Conservation (phyloP, 805 yeast genomes). For the Torulaspora indica region DNA sequence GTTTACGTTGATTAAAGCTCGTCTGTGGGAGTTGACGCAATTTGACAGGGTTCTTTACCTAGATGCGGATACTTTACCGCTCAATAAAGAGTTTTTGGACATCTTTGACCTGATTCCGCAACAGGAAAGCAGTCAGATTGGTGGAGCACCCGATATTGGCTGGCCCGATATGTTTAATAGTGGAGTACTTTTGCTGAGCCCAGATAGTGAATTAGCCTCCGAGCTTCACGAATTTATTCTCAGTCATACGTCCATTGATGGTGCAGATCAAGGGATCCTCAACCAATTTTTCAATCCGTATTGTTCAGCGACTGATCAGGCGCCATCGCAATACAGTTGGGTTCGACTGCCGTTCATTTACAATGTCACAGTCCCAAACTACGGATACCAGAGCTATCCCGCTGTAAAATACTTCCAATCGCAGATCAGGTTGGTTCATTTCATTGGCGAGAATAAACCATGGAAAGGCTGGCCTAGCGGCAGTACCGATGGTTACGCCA, state of each 20-base stretch:
- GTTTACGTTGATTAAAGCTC: conserved; percentile 48
- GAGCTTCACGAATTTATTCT: conserved; percentile 38
- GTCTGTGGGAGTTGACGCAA: conserved; percentile 44
- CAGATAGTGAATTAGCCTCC: conserved; percentile 42
- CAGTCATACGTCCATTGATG: conserved; percentile 55
- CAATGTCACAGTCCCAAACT: conserved; percentile 70
- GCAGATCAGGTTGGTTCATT: conserved; percentile 52
- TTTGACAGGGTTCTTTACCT: conserved; percentile 51
- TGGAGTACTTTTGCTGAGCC: conserved; percentile 63
- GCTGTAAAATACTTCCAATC: conserved; percentile 53
- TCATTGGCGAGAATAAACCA: conserved; percentile 61
- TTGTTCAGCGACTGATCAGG: conserved; percentile 16
- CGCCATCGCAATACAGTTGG: conserved; percentile 45
- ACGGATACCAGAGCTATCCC: conserved; percentile 68
- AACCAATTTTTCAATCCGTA: conserved; percentile 58
- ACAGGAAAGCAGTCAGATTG: conserved; percentile 28
- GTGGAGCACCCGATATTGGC: conserved; percentile 77
- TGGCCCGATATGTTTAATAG: conserved; percentile 90
- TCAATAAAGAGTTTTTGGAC: conserved; percentile 27
- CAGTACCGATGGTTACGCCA: conserved; percentile 10
- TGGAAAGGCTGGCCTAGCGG: conserved; percentile 38
- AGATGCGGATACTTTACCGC: conserved; percentile 61
- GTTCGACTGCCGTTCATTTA: conserved; percentile 68
- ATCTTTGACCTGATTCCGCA: conserved; percentile 19
- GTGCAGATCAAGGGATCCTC: conserved; percentile 88